Base-by-base conservation (phyloP, 1,284 basidiomycete species). In the Sanghuangporus sanghuang region DNA sequence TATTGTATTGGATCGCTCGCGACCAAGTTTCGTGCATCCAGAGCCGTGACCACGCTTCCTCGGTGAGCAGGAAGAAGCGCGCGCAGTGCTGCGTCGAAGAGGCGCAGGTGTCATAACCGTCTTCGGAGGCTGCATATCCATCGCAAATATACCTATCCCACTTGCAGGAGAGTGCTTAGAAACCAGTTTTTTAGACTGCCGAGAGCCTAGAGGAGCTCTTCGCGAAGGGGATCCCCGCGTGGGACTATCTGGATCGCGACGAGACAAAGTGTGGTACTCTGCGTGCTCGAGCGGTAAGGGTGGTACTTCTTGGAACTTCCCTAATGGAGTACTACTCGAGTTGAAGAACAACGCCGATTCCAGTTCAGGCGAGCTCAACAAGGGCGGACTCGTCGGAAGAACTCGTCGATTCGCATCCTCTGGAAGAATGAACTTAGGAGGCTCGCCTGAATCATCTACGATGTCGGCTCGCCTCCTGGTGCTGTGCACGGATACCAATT, bases 271-370 rank as follows among this genome's bases (percentile, higher is more conserved):
- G 5, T 16, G 18, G 38, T 54, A 3, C 18, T 16, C 53, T 12
- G 1, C 14, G 5, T n/a, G 53, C n/a, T 23, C 49, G 14, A 7
- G 27, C 46, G 46, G 1, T 18, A 18, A n/a, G 54, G 39, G 6
- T 11, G 35, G 35, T n/a, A 46, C 7, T 8, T 53, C 36, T 6
- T 40, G n/a, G 48, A 32, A 27, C 12, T 21, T 2, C 14, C 18
- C 42, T 54, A 52, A 8, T 16, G 46, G 48, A 14, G 7, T 32
- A n/a, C 8, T 16, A 18, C 50, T 23, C n/a, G 64, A 18, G 18
- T 48, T 49, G 52, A 65, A 65, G 50, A 65, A 62, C 16, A 65
- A 50, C 6, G 57, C 64, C 14, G 57, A 46, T 23, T 65, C 61
- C 27, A 65, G 50, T 4, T 56, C 48, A 18, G 64, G 61, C 7